These are phyloP conservation scores for Aspergillus proliferans DNA, from an alignment of 2,329 filamentous ascomycete genomes.

Conservation along the genomic window DNA sequence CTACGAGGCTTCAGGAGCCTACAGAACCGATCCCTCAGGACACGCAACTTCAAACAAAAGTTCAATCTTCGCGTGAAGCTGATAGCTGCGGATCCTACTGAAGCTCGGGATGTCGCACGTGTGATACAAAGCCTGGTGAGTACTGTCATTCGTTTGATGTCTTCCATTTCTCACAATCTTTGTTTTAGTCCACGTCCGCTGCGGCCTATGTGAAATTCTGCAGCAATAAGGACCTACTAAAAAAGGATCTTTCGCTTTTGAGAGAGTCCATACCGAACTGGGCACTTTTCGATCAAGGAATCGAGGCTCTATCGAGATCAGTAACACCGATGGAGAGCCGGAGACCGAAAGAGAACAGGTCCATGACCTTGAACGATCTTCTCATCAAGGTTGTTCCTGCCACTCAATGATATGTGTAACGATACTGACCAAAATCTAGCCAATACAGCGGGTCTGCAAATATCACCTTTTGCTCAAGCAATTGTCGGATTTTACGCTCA, in stretches of 20 bases:
- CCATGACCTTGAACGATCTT: conserved; percentile 75
- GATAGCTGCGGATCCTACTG: conserved; percentile 46
- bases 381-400: conserved; percentile 67
- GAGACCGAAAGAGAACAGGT: conserved; percentile 61
- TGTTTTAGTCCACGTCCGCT: conserved; percentile 66
- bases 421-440: conserved; percentile 47
- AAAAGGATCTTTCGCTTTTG: conserved; percentile 65
- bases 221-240: conserved; percentile 80
- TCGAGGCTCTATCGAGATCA: conserved; percentile 74
- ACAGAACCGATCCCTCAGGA: conserved; percentile 22
- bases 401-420: conserved; percentile 1
- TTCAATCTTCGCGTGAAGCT: conserved; percentile 26
- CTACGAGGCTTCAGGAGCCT: conserved; percentile 30
- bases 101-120: conserved; percentile 48
- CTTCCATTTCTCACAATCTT: conserved; percentile 42
- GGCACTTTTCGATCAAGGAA: conserved; percentile 74
- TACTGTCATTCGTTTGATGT: neutral
- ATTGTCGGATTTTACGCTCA: conserved; percentile 73
- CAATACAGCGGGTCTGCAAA: conserved; percentile 84
- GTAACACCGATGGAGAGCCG: conserved; percentile 63
- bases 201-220: conserved; percentile 88
- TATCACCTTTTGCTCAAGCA: conserved; percentile 85
- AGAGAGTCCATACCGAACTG: conserved; percentile 65
- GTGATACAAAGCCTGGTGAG: conserved; percentile 50
- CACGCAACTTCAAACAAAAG: conserved; percentile 23